phyloP scores from a whole-genome alignment of 2,329 filamentous ascomycete species.

The Aspergillus chevalieri region DNA sequence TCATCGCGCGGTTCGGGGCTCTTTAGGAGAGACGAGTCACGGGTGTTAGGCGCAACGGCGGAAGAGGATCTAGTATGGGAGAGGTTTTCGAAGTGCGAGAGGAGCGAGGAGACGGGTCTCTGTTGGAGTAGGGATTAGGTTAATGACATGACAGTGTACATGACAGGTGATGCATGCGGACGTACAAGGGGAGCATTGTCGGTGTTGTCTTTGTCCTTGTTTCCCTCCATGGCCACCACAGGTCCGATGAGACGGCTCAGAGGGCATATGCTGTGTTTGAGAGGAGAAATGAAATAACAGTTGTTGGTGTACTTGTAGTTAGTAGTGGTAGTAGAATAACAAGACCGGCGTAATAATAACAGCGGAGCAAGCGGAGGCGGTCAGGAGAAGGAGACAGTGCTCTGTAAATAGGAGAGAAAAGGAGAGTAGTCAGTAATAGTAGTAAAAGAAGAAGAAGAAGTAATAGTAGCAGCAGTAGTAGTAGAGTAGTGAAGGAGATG shows the following conservation, averaged over 20 bases:
- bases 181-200: slow-evolving; percentile 35
- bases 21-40: slow-evolving; percentile 26
- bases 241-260: not conserved
- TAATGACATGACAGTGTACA: slow-evolving; percentile 5
- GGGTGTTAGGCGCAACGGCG: slow-evolving; percentile 18
- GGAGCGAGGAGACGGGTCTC: slow-evolving; percentile 44
- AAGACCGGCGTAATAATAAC: not conserved
- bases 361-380: not conserved
- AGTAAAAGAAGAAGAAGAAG: not conserved
- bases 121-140: slow-evolving; percentile 16
- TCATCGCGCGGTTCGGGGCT: slow-evolving; percentile 29
- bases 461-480: not conserved
- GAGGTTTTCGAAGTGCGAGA: slow-evolving; percentile 46
- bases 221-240: slow-evolving; percentile 32
- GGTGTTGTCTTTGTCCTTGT: slow-evolving; percentile 26
- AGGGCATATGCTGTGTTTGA: slow-evolving; percentile 5
- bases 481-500: not conserved
- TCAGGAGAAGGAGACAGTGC: not conserved
- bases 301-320: too few relatives aligned
- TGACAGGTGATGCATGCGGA: slow-evolving; percentile 6
- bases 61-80: slow-evolving; percentile 30
- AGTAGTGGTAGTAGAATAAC: slow-evolving; percentile 6
- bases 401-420: not conserved
- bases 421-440: not conserved
- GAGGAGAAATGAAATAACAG: too few relatives aligned